phyloP scores from a whole-genome alignment of 495 filamentous ascomycete species.

The Pyrenula aspistea region DNA sequence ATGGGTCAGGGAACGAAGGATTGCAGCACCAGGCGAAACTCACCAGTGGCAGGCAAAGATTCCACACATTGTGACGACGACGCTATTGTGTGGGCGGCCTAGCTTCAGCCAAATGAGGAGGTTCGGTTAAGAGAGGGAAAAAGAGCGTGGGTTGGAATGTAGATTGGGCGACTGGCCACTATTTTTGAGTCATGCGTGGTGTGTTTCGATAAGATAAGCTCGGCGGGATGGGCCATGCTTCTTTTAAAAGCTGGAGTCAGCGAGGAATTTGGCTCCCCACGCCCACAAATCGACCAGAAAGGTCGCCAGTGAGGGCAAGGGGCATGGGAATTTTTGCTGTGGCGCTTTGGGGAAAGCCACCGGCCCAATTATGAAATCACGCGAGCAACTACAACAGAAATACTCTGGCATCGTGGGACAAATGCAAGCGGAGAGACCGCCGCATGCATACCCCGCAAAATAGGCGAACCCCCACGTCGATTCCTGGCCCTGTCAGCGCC shows the following conservation, averaged over 20 bases:
- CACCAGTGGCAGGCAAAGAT: constrained; percentile 94
- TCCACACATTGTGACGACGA: constrained; percentile 50
- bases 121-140: no score
- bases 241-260: neutral
- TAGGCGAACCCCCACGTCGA: neutral
- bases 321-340: no score
- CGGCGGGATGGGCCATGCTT: neutral
- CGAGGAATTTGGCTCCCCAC: no score
- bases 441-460: neutral
- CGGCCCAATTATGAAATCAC: neutral
- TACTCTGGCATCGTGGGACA: neutral
- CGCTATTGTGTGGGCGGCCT: neutral
- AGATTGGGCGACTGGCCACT: neutral
- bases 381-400: neutral
- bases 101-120: neutral
- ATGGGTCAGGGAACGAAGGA: constrained; percentile 3
- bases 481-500: no score
- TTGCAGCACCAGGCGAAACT: constrained; percentile 19
- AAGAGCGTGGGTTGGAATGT: neutral
- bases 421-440: neutral
- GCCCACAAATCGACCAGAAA: no score
- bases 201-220: neutral
- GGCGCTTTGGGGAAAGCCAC: no score
- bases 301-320: no score
- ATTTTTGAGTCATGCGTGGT: neutral